These are phyloP conservation scores for Syncephalastrum contaminatum DNA, from an alignment of 371 early-diverging fungal genomes.

Conservation along the genomic window DNA sequence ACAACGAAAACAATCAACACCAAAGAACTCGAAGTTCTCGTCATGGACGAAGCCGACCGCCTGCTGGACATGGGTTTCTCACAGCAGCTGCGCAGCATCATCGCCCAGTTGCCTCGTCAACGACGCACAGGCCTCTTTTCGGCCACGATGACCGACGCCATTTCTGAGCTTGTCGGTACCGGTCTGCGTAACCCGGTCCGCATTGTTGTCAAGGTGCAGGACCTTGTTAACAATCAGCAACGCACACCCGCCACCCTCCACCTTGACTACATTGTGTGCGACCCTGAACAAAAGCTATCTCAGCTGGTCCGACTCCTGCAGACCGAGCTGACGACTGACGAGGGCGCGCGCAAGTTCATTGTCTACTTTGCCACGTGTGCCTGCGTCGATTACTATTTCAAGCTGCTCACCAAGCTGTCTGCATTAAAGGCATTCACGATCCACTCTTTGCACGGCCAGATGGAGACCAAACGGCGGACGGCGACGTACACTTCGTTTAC, in stretches of 20 bases:
- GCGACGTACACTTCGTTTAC: constrained; percentile 66
- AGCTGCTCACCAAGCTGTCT: constrained; percentile 47
- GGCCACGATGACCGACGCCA: constrained; percentile 96
- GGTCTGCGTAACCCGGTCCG: constrained; percentile 93
- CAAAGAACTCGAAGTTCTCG: constrained; percentile 84
- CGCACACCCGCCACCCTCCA: constrained; percentile 71
- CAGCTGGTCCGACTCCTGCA: constrained; percentile 65
- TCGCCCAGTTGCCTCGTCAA: constrained; percentile 86
- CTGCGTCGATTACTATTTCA: constrained; percentile 92
- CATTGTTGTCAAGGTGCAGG: constrained; percentile 84
- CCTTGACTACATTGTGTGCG: constrained; percentile 75
- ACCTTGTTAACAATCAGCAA: constrained; percentile 52
- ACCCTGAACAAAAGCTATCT: constrained; percentile 77
- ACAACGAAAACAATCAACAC: constrained; percentile 59
- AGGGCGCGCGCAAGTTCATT: constrained; percentile 78
- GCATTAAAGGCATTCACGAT: constrained; percentile 55
- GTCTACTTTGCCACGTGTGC: constrained; percentile 95
- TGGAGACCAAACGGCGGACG: constrained; percentile 83
- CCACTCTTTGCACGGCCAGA: constrained; percentile 90
- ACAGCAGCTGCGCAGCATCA: constrained; percentile 74
- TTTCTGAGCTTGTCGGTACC: constrained; percentile 80
- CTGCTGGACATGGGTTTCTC: constrained; percentile 95
- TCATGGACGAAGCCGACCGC: constrained; percentile 94
- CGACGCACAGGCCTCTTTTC: constrained; percentile 97
- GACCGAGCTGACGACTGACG: constrained; percentile 23